Conservation (phyloP, 768 basidiomycete species). For the Cantharellus anzutake region DNA sequence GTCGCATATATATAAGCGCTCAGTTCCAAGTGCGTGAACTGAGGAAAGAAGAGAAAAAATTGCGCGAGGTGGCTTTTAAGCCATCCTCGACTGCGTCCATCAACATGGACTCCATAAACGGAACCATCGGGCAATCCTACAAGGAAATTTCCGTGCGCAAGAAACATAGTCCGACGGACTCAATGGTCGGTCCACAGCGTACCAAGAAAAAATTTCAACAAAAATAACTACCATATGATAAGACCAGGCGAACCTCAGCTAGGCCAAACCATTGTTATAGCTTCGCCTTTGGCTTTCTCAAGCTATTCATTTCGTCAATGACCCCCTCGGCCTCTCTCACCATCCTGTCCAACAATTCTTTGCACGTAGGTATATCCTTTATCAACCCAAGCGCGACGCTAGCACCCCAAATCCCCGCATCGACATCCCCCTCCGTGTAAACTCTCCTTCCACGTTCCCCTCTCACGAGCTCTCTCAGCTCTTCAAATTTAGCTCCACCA, state of each 20-base stretch:
- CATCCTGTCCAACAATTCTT: constrained; percentile 43
- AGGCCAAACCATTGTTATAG: constrained; percentile 3
- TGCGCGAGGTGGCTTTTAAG: no score
- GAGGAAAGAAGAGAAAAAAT: no score
- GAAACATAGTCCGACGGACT: no score
- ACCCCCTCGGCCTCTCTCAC: constrained; percentile 60
- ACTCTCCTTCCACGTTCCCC: constrained; percentile 26
- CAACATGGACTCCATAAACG: no score
- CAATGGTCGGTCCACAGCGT: no score
- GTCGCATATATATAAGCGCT: no score
- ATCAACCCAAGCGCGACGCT: constrained; percentile 30
- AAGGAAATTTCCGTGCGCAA: no score
- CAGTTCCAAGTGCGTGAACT: no score
- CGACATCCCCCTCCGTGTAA: constrained; percentile 68
- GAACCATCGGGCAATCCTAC: no score
- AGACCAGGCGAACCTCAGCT: not conserved
- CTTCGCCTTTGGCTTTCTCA: constrained; percentile 8
- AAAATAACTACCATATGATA: not conserved
- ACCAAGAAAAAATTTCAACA: no score
- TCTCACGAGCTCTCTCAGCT: constrained; percentile 38
- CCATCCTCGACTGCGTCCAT: no score
- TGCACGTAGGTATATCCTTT: constrained; percentile 68
- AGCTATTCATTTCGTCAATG: constrained; percentile 28
- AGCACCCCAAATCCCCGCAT: constrained; percentile 66
- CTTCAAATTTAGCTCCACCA: constrained; percentile 77